Percentiles rank a stretch among this genome's conserved stretches.
These are phyloP conservation scores for Filosporella fistucella DNA, from an alignment of 495 filamentous ascomycete species.

Conservation along the genomic window DNA sequence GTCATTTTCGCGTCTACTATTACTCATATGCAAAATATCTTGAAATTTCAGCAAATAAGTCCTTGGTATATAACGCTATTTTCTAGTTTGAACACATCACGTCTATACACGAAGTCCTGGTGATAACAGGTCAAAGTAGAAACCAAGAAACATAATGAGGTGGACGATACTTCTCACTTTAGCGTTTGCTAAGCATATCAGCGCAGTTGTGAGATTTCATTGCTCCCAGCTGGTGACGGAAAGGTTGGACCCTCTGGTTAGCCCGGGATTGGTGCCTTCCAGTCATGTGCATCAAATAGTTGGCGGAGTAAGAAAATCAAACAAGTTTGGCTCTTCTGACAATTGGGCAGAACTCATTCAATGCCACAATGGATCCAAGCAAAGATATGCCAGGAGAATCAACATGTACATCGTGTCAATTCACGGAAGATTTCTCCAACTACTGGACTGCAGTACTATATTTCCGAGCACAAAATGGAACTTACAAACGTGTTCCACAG, in stretches of 20 bases:
- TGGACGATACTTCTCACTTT: constrained; percentile 25
- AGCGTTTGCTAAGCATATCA: constrained; percentile 26
- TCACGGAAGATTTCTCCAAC: too few relatives aligned
- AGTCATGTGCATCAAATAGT: constrained; percentile 32
- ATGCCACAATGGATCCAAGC: constrained; percentile 49
- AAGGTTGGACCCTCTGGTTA: constrained; percentile 31
- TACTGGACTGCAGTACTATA: constrained; percentile 65
- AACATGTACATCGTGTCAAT: constrained; percentile 55
- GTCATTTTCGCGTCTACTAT: too few relatives aligned
- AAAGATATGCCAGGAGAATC: constrained; percentile 41
- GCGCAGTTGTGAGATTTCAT: constrained; percentile 30
- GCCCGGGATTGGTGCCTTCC: constrained; percentile 27
- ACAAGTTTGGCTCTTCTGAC: too few relatives aligned
- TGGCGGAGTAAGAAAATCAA: constrained; percentile 25
- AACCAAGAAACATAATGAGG: constrained; percentile 27
- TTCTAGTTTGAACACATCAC: too few relatives aligned
- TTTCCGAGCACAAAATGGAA: constrained; percentile 56
- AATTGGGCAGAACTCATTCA: constrained; percentile 51
- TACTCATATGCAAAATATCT: too few relatives aligned
- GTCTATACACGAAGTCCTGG: too few relatives aligned
- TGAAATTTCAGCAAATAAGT: too few relatives aligned
- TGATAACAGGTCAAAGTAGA: too few relatives aligned
- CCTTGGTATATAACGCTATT: too few relatives aligned
- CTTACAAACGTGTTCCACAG: too few relatives aligned
- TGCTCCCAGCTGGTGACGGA: constrained; percentile 31